Conservation (phyloP, 192 early-diverging fungal genomes). For the Coemansia sp. region DNA sequence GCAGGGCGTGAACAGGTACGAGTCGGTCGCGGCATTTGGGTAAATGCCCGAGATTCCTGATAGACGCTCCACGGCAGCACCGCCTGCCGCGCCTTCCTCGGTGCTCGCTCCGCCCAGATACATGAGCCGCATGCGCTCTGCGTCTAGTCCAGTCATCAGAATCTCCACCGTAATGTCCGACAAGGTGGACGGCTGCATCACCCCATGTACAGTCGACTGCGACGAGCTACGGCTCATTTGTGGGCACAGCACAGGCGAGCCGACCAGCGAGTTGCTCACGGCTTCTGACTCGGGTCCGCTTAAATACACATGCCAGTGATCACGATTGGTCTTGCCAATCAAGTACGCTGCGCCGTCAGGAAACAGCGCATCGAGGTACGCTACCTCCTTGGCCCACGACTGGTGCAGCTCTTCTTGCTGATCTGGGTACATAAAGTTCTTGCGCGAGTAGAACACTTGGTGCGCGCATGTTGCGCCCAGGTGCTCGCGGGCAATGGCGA, state of each 20-base stretch:
- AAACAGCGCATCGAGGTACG: constrained; percentile 65
- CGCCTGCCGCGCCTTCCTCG: constrained; percentile 61
- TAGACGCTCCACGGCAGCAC: constrained; percentile 65
- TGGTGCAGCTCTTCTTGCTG: constrained; percentile 85
- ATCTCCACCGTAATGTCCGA: constrained; percentile 92
- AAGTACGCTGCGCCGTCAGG: constrained; percentile 80
- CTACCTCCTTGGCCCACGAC: constrained; percentile 89
- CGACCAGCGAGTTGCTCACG: constrained; percentile 32
- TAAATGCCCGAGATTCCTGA: constrained; percentile 83
- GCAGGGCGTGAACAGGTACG: constrained; percentile 92
- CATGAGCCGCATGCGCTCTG: constrained; percentile 75
- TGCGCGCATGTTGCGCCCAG: constrained; percentile 59
- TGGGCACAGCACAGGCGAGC: constrained; percentile 27
- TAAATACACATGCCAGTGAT: constrained; percentile 96
- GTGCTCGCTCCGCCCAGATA: constrained; percentile 62
- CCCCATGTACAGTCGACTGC: constrained; percentile 33
- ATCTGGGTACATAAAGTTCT: constrained; percentile 95
- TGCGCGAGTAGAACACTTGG: constrained; percentile 93
- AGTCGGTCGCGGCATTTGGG: constrained; percentile 79
- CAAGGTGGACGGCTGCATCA: neutral
- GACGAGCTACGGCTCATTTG: constrained; percentile 44
- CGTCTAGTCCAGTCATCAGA: constrained; percentile 90
- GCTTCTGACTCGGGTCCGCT: constrained; percentile 37
- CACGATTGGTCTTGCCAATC: constrained; percentile 89
- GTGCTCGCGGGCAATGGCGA: constrained; percentile 73